phyloP scores from a whole-genome alignment of 1,139 yeast genomes.

The Yamadazyma blattariae region DNA sequence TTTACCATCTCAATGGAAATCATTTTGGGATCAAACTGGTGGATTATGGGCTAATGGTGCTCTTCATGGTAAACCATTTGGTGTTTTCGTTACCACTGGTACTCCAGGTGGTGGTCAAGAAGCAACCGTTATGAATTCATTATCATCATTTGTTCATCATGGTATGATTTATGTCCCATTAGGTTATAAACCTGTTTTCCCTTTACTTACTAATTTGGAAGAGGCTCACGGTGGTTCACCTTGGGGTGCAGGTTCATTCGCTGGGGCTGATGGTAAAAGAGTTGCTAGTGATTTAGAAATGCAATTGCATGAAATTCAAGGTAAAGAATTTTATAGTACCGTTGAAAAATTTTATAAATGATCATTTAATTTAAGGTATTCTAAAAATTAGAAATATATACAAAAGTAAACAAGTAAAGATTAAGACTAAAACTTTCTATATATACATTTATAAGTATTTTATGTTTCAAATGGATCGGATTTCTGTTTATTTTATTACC shows the following conservation, averaged over 20 bases:
- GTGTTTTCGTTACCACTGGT: constrained; percentile 75
- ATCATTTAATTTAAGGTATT: no score
- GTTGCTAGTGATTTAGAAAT: constrained; percentile 64
- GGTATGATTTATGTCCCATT: constrained; percentile 79
- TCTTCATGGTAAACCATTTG: constrained; percentile 72
- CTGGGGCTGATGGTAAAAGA: constrained; percentile 79
- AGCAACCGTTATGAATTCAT: constrained; percentile 58
- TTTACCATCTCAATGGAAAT: constrained; percentile 76
- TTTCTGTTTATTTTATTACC: no score
- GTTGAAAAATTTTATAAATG: constrained; percentile 3
- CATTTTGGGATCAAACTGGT: constrained; percentile 82
- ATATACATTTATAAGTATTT: no score
- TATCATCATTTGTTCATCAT: constrained; percentile 72
- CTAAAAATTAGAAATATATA: no score
- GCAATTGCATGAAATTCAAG: constrained; percentile 62
- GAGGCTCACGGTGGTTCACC: constrained; percentile 83
- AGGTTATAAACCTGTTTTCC: constrained; percentile 67
- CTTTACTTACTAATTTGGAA: constrained; percentile 53
- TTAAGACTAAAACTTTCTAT: no score
- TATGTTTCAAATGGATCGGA: no score
- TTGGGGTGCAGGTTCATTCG: constrained; percentile 86
- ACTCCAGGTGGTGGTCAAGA: constrained; percentile 87
- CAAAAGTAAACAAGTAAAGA: no score
- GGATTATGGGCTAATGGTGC: constrained; percentile 80
- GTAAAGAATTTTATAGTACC: constrained; percentile 49